These are phyloP conservation scores for Aureobasidium subglaciale DNA, from an alignment of 2,329 filamentous ascomycete genomes.

Conservation along the genomic window DNA sequence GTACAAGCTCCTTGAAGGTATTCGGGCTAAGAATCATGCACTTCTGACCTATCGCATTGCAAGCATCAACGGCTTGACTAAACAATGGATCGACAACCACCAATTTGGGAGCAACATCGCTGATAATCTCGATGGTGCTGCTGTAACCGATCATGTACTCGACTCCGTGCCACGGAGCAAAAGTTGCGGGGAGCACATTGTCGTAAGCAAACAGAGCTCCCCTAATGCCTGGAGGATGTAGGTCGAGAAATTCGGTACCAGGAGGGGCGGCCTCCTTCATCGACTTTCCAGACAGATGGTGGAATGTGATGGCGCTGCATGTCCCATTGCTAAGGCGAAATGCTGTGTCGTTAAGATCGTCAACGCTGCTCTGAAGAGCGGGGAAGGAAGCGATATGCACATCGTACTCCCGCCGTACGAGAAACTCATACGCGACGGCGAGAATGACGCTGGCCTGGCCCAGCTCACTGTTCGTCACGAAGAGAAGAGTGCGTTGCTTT, in stretches of 20 bases:
- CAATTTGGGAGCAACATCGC: neutral
- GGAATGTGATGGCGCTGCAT: neutral
- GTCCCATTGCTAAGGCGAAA: neutral
- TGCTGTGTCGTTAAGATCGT: neutral
- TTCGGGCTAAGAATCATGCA: neutral
- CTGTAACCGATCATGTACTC: constrained; percentile 4
- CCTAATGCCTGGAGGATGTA: neutral
- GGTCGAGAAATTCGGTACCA: neutral
- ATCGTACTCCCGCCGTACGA: neutral
- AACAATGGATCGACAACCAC: neutral
- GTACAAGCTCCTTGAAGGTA: neutral
- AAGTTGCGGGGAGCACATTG: neutral
- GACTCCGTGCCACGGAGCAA: neutral
- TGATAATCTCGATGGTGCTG: neutral
- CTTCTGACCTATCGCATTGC: neutral
- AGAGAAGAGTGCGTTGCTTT: neutral
- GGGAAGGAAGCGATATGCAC: neutral
- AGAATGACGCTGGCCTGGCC: constrained; percentile 2
- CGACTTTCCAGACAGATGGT: neutral
- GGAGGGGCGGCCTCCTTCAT: neutral
- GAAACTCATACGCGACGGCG: neutral
- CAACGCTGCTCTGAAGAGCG: neutral
- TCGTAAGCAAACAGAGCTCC: neutral
- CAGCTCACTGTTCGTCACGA: neutral
- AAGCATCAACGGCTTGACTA: constrained; percentile 1